phyloP scores from a whole-genome alignment of 192 early-diverging fungal species.

The Coemansia sp. region DNA sequence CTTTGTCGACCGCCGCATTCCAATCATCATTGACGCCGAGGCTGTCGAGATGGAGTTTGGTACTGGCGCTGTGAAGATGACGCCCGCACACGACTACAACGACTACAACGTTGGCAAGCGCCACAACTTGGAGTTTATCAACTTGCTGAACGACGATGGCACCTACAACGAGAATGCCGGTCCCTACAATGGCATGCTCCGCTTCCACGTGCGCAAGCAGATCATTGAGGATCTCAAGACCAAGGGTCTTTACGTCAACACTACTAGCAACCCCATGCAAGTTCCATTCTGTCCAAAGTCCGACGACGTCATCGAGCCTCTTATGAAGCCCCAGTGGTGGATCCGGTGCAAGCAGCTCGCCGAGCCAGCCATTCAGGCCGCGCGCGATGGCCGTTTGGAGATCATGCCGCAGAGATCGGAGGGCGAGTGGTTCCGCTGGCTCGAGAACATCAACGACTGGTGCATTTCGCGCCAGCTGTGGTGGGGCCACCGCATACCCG shows the following conservation, averaged over 20 bases:
- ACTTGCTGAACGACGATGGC: constrained; percentile 96
- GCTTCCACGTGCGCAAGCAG: constrained; percentile 90
- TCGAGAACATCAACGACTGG: constrained; percentile 96
- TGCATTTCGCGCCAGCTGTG: constrained; percentile 98
- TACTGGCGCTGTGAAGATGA: constrained; percentile 99
- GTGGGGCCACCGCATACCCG: constrained; percentile 98
- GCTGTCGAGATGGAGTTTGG: constrained; percentile 90
- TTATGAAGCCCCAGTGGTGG: constrained; percentile 99
- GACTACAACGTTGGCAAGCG: constrained; percentile 97
- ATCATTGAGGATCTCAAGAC: constrained; percentile 85
- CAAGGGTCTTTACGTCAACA: constrained; percentile 82
- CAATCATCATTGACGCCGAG: constrained; percentile 83
- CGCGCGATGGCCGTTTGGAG: constrained; percentile 72
- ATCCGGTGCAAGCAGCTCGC: constrained; percentile 90
- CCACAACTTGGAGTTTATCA: constrained; percentile 91
- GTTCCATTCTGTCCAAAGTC: constrained; percentile 88
- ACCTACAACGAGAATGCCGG: constrained; percentile 89
- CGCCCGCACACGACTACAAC: constrained; percentile 96
- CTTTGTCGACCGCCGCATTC: constrained; percentile 85
- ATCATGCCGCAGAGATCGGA: constrained; percentile 84
- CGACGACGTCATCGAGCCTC: constrained; percentile 92
- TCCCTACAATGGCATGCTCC: constrained; percentile 81
- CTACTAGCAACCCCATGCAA: constrained; percentile 88
- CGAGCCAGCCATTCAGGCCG: constrained; percentile 74
- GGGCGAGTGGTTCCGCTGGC: constrained; percentile 95